A percentile compares a stretch with the other conserved stretches of the same genome.
Conservation (phyloP, 2,329 filamentous ascomycete genomes). For the Emergomyces africanus region DNA sequence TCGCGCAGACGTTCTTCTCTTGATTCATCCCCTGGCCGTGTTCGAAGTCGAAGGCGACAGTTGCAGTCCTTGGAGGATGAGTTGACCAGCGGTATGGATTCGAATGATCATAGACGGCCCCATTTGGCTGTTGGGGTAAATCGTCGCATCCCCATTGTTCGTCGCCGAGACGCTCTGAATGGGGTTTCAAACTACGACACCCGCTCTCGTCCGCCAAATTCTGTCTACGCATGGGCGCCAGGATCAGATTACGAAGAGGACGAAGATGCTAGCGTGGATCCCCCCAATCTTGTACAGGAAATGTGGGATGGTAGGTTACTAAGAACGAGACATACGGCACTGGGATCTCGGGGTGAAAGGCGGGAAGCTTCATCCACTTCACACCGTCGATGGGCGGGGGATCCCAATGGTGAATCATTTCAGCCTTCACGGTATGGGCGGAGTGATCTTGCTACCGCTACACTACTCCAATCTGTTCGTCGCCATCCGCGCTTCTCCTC, state of each 20-base stretch:
- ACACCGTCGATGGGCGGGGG: slow-evolving; percentile 14
- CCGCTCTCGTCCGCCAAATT: slow-evolving; percentile 40
- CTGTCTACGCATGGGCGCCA: slow-evolving; percentile 49
- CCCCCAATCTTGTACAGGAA: slow-evolving; percentile 16
- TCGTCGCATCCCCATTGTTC: slow-evolving; percentile 29
- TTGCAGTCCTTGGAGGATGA: slow-evolving; percentile 16
- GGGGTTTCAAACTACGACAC: slow-evolving; percentile 41
- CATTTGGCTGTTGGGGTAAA: slow-evolving; percentile 27
- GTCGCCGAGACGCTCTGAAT: slow-evolving; percentile 30
- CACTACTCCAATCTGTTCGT: slow-evolving; percentile 28
- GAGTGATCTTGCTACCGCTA: slow-evolving; percentile 20
- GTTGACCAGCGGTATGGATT: slow-evolving; percentile 22
- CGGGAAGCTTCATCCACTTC: slow-evolving; percentile 15
- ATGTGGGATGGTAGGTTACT: slow-evolving; percentile 16
- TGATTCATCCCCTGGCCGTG: slow-evolving; percentile 19
- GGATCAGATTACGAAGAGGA: slow-evolving; percentile 26
- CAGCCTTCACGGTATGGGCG: slow-evolving; percentile 13
- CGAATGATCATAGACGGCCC: slow-evolving; percentile 19
- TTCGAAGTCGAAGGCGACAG: slow-evolving; percentile 21
- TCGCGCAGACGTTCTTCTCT: slow-evolving; percentile 20
- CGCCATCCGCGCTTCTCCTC: slow-evolving; percentile 26
- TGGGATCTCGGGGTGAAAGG: slow-evolving; percentile 15
- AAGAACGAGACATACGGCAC: slow-evolving; percentile 10
- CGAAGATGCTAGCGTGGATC: slow-evolving; percentile 12
- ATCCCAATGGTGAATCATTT: slow-evolving; percentile 2